These are phyloP conservation scores for Fusarium sterilihyphosum DNA, from an alignment of 2,329 filamentous ascomycete genomes.

Conservation along the genomic window DNA sequence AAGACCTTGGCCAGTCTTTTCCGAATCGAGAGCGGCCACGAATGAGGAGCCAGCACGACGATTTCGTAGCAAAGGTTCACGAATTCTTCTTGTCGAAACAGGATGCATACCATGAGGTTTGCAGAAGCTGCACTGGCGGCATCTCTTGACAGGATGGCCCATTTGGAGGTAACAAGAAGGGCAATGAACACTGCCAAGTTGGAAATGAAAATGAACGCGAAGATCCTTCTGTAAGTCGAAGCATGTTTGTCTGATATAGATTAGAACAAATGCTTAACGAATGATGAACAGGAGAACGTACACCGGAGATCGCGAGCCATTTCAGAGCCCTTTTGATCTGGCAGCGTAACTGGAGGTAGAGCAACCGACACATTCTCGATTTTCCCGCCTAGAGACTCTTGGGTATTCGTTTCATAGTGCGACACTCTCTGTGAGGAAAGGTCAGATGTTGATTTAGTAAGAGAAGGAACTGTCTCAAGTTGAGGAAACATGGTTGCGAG, in stretches of 20 bases:
- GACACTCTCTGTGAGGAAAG: background rate
- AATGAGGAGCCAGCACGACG: slow-evolving; percentile 6
- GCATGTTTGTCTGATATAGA: background rate
- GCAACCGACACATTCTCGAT: background rate
- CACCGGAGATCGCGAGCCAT: background rate
- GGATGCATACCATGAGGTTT: slow-evolving; percentile 21
- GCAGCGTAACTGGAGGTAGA: background rate
- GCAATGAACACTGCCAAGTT: background rate
- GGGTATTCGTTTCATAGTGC: background rate
- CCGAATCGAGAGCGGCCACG: background rate
- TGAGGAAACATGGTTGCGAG: background rate
- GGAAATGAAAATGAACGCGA: background rate
- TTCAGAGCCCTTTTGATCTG: background rate
- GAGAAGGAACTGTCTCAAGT: background rate
- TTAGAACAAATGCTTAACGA: rapidly evolving
- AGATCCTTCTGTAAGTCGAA: slow-evolving; percentile 5
- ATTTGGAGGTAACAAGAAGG: background rate
- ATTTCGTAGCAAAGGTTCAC: slow-evolving; percentile 19
- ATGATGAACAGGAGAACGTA: rapidly evolving
- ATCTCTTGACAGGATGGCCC: background rate
- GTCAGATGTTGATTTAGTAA: no score
- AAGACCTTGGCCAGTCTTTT: slow-evolving; percentile 8
- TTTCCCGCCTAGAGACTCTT: background rate
- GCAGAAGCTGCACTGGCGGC: slow-evolving; percentile 16
- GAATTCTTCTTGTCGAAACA: slow-evolving; percentile 15